A percentile compares a stretch with the other conserved stretches of the same genome.
phyloP scores from a whole-genome alignment of 208 protist genomes.

The Borovskyia barvae region DNA sequence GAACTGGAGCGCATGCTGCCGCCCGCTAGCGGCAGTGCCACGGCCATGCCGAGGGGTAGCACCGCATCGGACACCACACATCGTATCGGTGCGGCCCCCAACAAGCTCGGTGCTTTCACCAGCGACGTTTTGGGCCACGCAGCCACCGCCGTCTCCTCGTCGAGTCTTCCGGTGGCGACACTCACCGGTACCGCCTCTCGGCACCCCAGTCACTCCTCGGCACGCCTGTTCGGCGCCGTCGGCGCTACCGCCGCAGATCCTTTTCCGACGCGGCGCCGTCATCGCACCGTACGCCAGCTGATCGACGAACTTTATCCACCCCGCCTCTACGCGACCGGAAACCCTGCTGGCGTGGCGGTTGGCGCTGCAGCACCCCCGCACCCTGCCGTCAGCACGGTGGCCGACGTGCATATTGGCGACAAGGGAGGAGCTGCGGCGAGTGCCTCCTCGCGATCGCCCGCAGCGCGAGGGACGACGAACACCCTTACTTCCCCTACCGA shows the following conservation, averaged over 20 bases:
- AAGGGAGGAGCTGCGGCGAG: no score
- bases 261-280: conserved; percentile 9
- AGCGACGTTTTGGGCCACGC: no score
- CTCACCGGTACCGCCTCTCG: background rate
- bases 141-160: background rate
- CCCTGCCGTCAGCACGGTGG: background rate
- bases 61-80: no score
- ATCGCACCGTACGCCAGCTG: conserved; percentile 67
- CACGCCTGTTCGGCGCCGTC: conserved; percentile 3
- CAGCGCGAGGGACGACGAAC: no score
- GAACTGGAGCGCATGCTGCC: conserved; percentile 37
- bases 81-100: no score
- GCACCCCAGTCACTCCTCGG: background rate
- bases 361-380: background rate
- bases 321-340: conserved; percentile 17
- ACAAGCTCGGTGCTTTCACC: no score
- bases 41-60: background rate
- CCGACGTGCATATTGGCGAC: no score
- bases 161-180: background rate
- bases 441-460: no score
- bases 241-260: conserved; percentile 10
- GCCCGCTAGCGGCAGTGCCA: background rate
- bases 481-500: no score
- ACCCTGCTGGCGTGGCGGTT: background rate
- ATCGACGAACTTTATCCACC: conserved; percentile 77